Conservation (phyloP, 805 yeast species). For the Schwanniomyces polymorphus region DNA sequence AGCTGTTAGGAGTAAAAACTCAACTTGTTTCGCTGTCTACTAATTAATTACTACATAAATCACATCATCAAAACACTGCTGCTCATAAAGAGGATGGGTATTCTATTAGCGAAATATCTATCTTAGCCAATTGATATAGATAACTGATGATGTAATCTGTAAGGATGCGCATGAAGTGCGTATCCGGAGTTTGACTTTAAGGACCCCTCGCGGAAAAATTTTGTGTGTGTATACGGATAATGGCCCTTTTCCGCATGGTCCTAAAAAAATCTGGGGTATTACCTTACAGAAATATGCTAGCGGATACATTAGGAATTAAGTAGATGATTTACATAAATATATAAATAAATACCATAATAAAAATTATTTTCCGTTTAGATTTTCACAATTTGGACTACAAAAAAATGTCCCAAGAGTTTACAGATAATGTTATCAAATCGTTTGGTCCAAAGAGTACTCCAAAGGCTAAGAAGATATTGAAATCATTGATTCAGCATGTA, state of each 20-base stretch:
- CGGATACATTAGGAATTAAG: background rate
- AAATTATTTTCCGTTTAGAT: background rate
- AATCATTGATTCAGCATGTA: slow-evolving; percentile 29
- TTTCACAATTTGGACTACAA: background rate
- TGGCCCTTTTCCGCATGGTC: background rate
- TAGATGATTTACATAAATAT: background rate
- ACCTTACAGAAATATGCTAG: no score
- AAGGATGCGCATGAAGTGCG: no score
- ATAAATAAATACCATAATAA: background rate
- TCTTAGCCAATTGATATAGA: no score
- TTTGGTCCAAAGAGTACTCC: slow-evolving; percentile 26
- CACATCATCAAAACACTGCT: no score
- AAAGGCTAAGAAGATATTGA: slow-evolving; percentile 16
- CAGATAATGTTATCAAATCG: slow-evolving; percentile 22
- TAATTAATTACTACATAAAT: no score
- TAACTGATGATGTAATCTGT: no score
- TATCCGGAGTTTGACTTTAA: no score
- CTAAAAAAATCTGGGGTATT: background rate
- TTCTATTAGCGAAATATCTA: no score
- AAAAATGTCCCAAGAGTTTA: slow-evolving; percentile 23
- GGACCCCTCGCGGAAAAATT: background rate
- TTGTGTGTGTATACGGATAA: background rate
- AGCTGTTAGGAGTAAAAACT: no score
- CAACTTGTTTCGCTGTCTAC: no score
- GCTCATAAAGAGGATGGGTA: no score